Evolutionary conservation across 78 protist species (phyloP).

Genomic region (Acrasis kona): DNA sequence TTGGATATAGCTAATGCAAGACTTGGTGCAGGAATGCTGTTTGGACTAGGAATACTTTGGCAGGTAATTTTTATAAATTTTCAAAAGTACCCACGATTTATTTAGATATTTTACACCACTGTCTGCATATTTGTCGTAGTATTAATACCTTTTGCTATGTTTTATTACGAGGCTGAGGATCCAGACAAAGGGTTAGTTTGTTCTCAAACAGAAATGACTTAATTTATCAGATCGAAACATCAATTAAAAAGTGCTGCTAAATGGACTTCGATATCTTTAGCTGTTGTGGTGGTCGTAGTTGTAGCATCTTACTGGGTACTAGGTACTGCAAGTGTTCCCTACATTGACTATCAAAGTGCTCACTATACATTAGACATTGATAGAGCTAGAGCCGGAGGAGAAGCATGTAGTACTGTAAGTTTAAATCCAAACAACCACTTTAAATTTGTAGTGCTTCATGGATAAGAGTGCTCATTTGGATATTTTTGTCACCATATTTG

Average conservation of each 20-base stretch:
- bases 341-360: not conserved
- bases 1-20: too few relatives aligned
- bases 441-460: not conserved
- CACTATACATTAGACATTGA: too few relatives aligned
- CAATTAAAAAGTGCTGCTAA: conserved; percentile 44
- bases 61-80: too few relatives aligned
- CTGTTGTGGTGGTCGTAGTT: conserved; percentile 1
- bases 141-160: conserved; percentile 69
- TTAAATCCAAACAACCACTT: not conserved
- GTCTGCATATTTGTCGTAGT: conserved; percentile 45
- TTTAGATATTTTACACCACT: too few relatives aligned
- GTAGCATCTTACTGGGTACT: conserved; percentile 5
- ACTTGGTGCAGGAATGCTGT: too few relatives aligned
- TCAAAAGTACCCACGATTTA: too few relatives aligned
- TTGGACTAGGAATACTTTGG: too few relatives aligned
- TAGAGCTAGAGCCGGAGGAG: too few relatives aligned
- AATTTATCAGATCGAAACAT: too few relatives aligned
- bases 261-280: conserved; percentile 16
- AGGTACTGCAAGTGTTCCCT: conserved; percentile 27
- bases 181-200: too few relatives aligned
- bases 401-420: not conserved
- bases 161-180: conserved; percentile 72
- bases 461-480: not conserved
- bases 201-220: too few relatives aligned
- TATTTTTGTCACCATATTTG: conserved; percentile 38